Percentiles rank a stretch among this genome's conserved stretches.
phyloP scores from a whole-genome alignment of 192 early-diverging fungal species.

The Backusella macrospora region DNA sequence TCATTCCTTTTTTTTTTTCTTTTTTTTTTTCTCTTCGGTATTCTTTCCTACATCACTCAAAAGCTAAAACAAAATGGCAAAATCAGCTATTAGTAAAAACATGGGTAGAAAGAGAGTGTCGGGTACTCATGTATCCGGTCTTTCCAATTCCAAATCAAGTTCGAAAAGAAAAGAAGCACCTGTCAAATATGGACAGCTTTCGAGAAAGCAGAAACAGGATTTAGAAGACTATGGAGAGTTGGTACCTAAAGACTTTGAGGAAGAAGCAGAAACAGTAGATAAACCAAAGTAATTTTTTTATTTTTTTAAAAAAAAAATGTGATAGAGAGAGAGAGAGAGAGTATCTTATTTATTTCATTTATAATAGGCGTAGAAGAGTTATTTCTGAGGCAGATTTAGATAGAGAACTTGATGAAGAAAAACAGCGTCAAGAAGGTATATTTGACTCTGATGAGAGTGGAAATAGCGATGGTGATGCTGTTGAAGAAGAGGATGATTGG shows the following conservation, averaged over 20 bases:
- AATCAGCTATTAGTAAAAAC: slow-evolving; percentile 35
- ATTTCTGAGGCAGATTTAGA: slow-evolving; percentile 56
- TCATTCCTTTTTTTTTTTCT: neutral
- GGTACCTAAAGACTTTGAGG: slow-evolving; percentile 52
- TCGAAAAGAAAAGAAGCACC: slow-evolving; percentile 38
- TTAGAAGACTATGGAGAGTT: slow-evolving; percentile 76
- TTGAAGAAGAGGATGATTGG: slow-evolving; percentile 50
- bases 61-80: slow-evolving; percentile 14
- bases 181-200: slow-evolving; percentile 50
- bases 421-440: slow-evolving; percentile 36
- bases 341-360: neutral
- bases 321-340: too few species aligned
- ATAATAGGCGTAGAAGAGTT: slow-evolving; percentile 45
- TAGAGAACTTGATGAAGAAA: slow-evolving; percentile 43
- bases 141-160: slow-evolving; percentile 33
- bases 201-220: slow-evolving; percentile 51
- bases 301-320: too few species aligned
- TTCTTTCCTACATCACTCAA: neutral
- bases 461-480: slow-evolving; percentile 37
- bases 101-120: slow-evolving; percentile 22
- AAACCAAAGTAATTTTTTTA: slow-evolving; percentile 11
- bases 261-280: slow-evolving; percentile 32
- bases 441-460: slow-evolving; percentile 25
- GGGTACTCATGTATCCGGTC: slow-evolving; percentile 33
- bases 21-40: neutral